Evolutionary conservation across 768 basidiomycete species (phyloP).

Genomic region (Suillus sp.): DNA sequence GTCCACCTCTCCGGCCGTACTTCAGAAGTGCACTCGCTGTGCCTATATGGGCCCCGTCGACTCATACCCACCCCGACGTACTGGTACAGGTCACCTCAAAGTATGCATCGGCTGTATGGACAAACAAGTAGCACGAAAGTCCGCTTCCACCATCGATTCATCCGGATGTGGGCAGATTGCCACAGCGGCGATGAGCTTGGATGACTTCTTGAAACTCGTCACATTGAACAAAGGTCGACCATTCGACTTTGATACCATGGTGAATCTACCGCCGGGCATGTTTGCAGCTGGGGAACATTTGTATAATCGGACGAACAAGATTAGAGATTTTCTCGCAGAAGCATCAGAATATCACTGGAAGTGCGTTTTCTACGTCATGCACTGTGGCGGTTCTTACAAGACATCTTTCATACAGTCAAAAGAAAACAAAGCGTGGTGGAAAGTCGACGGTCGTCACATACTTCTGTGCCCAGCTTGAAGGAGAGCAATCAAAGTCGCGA

Average conservation of each 20-base stretch:
- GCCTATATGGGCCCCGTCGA: slow-evolving; percentile 32
- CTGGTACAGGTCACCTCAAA: slow-evolving; percentile 34
- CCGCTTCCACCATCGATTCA: slow-evolving; percentile 30
- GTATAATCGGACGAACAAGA: slow-evolving; percentile 38
- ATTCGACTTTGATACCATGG: slow-evolving; percentile 39
- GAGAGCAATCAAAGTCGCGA: slow-evolving; percentile 37
- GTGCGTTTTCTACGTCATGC: slow-evolving; percentile 21
- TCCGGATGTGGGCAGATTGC: slow-evolving; percentile 37
- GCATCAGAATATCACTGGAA: slow-evolving; percentile 40
- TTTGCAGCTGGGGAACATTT: slow-evolving; percentile 36
- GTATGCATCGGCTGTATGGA: slow-evolving; percentile 37
- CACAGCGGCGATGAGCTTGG: slow-evolving; percentile 36
- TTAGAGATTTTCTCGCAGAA: slow-evolving; percentile 37
- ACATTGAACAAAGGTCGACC: slow-evolving; percentile 35
- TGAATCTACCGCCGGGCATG: slow-evolving; percentile 34
- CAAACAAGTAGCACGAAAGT: slow-evolving; percentile 37
- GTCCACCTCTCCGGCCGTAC: slow-evolving; percentile 7
- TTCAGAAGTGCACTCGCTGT: slow-evolving; percentile 37
- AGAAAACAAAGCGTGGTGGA: slow-evolving; percentile 38
- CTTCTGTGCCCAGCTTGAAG: slow-evolving; percentile 38
- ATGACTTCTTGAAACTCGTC: slow-evolving; percentile 36
- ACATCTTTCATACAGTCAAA: slow-evolving; percentile 23
- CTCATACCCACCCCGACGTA: slow-evolving; percentile 33
- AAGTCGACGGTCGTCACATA: slow-evolving; percentile 39
- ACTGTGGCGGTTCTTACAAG: slow-evolving; percentile 5